Evolutionary conservation across 495 filamentous ascomycete genomes (phyloP).

Genomic region (Aspergillus sparsus): DNA sequence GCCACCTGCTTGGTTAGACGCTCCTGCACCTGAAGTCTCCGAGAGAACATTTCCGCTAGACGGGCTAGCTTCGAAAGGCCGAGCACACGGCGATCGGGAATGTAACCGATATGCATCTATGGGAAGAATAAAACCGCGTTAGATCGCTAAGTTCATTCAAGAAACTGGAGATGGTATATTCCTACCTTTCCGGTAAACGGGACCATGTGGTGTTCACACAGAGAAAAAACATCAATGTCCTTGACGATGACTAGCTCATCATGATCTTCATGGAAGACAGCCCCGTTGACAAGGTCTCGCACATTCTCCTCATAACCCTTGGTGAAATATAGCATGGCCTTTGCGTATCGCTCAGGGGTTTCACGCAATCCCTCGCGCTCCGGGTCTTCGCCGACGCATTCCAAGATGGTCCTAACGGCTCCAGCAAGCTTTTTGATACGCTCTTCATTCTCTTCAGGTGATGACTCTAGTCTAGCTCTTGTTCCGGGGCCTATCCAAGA

Average conservation of each 20-base stretch:
- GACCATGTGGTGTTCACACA: slow-evolving; percentile 98
- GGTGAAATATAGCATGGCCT: slow-evolving; percentile 98
- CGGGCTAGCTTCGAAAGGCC: slow-evolving; percentile 94
- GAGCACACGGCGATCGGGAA: slow-evolving; percentile 80
- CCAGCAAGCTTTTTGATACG: slow-evolving; percentile 76
- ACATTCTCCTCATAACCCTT: slow-evolving; percentile 98
- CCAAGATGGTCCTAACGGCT: slow-evolving; percentile 86
- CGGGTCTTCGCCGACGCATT: slow-evolving; percentile 95
- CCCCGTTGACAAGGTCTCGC: slow-evolving; percentile 86
- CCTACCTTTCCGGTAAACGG: slow-evolving; percentile 90
- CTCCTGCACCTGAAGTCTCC: slow-evolving; percentile 92
- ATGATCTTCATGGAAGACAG: slow-evolving; percentile 95
- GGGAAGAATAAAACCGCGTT: slow-evolving; percentile 19
- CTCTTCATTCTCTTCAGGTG: slow-evolving; percentile 66
- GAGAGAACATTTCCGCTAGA: slow-evolving; percentile 95
- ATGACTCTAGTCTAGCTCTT: slow-evolving; percentile 75
- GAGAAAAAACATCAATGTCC: slow-evolving; percentile 92
- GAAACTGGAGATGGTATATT: neutral
- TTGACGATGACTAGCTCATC: slow-evolving; percentile 97
- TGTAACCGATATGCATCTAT: slow-evolving; percentile 98
- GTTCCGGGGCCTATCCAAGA: slow-evolving; percentile 68
- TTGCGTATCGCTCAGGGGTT: slow-evolving; percentile 89
- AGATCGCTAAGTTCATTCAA: neutral
- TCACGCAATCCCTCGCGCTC: slow-evolving; percentile 84
- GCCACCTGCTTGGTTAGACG: slow-evolving; percentile 94